phyloP scores from a whole-genome alignment of 1,284 basidiomycete species.

The Clitocybe nebularis region DNA sequence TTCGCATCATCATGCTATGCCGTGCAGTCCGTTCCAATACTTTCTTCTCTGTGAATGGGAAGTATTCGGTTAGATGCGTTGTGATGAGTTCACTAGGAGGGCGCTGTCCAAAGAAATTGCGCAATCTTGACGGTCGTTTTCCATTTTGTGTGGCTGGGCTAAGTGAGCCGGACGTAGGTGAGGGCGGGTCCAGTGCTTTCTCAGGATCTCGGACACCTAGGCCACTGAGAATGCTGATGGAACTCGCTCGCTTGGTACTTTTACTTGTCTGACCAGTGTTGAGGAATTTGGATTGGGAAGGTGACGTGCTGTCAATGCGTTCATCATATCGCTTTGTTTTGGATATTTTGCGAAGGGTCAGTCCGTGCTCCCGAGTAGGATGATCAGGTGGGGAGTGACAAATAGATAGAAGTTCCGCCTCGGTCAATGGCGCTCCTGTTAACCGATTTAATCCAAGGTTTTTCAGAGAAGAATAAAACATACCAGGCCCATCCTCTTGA shows the following conservation, averaged over 20 bases:
- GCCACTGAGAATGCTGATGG: conserved; percentile 91
- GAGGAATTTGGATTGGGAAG: conserved; percentile 29
- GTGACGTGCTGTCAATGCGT: conserved; percentile 26
- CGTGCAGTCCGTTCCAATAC: conserved; percentile 81
- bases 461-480: conserved; percentile 18
- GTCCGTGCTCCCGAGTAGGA: conserved; percentile 78
- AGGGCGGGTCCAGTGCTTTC: conserved; percentile 53
- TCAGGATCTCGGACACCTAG: conserved; percentile 79
- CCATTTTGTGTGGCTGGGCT: conserved; percentile 30
- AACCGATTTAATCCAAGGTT: conserved; percentile 10
- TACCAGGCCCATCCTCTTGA: conserved; percentile 55
- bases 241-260: conserved; percentile 88
- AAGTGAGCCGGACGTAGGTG: conserved; percentile 33
- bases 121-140: conserved; percentile 68
- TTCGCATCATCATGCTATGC: conserved; percentile 81
- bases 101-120: conserved; percentile 98
- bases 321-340: conserved; percentile 44
- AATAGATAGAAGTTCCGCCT: conserved; percentile 79
- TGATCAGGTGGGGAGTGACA: conserved; percentile 83
- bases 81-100: conserved; percentile 97
- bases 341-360: conserved; percentile 69
- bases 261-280: conserved; percentile 40
- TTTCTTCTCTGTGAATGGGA: conserved; percentile 91
- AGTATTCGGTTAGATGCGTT: conserved; percentile 93
- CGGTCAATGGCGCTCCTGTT: conserved; percentile 71